phyloP scores from a whole-genome alignment of 805 yeast genomes.

The Cyberlindnera petersonii region DNA sequence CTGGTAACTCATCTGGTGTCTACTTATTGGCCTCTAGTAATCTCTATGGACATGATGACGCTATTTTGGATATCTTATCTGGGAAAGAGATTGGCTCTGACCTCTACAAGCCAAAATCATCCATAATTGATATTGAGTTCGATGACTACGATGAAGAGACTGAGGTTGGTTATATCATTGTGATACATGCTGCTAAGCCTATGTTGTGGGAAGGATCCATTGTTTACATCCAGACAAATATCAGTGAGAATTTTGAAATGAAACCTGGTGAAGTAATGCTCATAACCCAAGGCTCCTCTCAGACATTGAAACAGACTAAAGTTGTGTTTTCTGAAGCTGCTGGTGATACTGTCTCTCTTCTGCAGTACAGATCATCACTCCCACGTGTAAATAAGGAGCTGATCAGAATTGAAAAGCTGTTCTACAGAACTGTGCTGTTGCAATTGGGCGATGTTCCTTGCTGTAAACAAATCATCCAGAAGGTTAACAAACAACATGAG shows the following conservation, averaged over 20 bases:
- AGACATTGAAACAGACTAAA: conserved; percentile 51
- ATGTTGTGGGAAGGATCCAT: conserved; percentile 88
- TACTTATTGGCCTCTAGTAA: conserved; percentile 72
- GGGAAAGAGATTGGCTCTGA: conserved; percentile 52
- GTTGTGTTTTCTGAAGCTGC: conserved; percentile 54
- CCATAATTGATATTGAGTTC: conserved; percentile 17
- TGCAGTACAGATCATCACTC: conserved; percentile 67
- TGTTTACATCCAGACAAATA: conserved; percentile 45
- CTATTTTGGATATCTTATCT: conserved; percentile 41
- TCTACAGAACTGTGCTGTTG: conserved; percentile 62
- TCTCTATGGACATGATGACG: conserved; percentile 37
- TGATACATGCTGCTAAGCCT: conserved; percentile 77
- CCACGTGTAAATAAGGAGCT: conserved; percentile 72
- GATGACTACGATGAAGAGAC: conserved; percentile 30
- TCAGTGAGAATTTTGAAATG: conserved; percentile 42
- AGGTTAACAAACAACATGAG: conserved; percentile 66
- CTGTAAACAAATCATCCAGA: conserved; percentile 49
- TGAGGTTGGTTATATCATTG: conserved; percentile 56
- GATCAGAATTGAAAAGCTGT: conserved; percentile 57
- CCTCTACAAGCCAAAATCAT: conserved; percentile 29
- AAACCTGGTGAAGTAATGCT: conserved; percentile 64
- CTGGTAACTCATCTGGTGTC: conserved; percentile 68
- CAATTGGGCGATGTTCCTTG: conserved; percentile 57
- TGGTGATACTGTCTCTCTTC: conserved; percentile 49
- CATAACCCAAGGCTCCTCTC: conserved; percentile 66